These are phyloP conservation scores for Ceratocystis harringtonii DNA, from an alignment of 2,329 filamentous ascomycete species.

Conservation along the genomic window DNA sequence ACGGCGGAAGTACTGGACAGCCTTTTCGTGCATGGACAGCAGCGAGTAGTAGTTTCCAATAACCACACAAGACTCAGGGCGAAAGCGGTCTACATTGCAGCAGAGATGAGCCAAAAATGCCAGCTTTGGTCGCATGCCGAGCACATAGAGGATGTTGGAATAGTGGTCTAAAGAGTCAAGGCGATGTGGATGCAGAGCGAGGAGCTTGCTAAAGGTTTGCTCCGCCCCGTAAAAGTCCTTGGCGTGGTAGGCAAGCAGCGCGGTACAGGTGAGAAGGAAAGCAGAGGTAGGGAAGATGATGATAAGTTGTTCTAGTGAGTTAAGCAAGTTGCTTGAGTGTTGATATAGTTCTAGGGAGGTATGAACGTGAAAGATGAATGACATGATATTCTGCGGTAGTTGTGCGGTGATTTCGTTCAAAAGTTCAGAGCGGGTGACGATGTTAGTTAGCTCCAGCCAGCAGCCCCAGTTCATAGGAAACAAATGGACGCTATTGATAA, in stretches of 20 bases:
- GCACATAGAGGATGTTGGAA: slow-evolving; percentile 92
- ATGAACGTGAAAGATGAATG: slow-evolving; percentile 85
- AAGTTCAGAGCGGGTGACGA: slow-evolving; percentile 72
- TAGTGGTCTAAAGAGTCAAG: slow-evolving; percentile 90
- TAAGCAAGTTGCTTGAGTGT: slow-evolving; percentile 58
- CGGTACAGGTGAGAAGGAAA: slow-evolving; percentile 81
- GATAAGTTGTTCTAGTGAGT: slow-evolving; percentile 61
- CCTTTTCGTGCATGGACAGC: slow-evolving; percentile 90
- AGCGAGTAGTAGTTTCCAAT: slow-evolving; percentile 95
- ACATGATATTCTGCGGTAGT: slow-evolving; percentile 80
- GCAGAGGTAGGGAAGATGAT: slow-evolving; percentile 74
- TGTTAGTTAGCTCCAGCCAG: slow-evolving; percentile 78
- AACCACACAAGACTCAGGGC: slow-evolving; percentile 91
- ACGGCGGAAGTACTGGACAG: slow-evolving; percentile 91
- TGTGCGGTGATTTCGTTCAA: slow-evolving; percentile 55
- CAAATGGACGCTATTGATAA: slow-evolving; percentile 75
- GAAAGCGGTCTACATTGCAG: slow-evolving; percentile 83
- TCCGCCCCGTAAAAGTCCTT: slow-evolving; percentile 61
- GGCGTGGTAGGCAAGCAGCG: slow-evolving; percentile 76
- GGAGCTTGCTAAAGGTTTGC: slow-evolving; percentile 57
- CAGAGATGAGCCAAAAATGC: slow-evolving; percentile 87
- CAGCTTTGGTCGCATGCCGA: slow-evolving; percentile 73
- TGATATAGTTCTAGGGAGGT: slow-evolving; percentile 87
- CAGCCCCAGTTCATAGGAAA: slow-evolving; percentile 96
- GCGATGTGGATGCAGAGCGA: slow-evolving; percentile 58